These are phyloP conservation scores for Prunus armeniaca DNA, from an alignment of 306 rosid species.

Conservation along the genomic window DNA sequence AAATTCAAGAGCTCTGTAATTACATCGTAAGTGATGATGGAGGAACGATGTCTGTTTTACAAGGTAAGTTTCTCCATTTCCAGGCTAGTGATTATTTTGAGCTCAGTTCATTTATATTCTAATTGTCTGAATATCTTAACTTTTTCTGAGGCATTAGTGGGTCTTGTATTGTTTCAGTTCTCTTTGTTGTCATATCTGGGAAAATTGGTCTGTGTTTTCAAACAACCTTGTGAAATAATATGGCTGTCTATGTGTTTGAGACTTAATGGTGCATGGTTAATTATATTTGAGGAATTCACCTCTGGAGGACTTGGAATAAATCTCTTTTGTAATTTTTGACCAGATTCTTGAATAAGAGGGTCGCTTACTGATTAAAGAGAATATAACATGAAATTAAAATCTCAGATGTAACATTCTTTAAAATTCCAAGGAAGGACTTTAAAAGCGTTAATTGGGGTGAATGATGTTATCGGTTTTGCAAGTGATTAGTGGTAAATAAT, in stretches of 20 bases:
- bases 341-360: conserved; percentile 1
- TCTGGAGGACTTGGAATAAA: conserved; percentile 3
- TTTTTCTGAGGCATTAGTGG: neutral
- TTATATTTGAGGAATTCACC: too few species aligned
- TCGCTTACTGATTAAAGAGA: conserved; percentile 10
- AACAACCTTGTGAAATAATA: neutral
- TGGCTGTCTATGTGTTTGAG: neutral
- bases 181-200: neutral
- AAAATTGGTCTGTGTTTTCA: neutral
- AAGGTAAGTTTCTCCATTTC: conserved; percentile 36
- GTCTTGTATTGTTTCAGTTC: conserved; percentile 12
- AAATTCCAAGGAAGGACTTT: neutral
- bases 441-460: neutral
- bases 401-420: neutral
- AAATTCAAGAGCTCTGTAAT: conserved; percentile 59
- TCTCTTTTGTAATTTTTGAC: conserved; percentile 22
- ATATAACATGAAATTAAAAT: neutral
- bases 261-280: neutral
- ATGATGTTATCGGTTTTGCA: neutral
- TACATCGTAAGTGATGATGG: conserved; percentile 37
- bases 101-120: neutral
- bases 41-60: conserved; percentile 39
- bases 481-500: neutral
- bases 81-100: neutral
- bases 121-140: neutral